Percentiles rank a stretch among this genome's conserved stretches.
Conservation (phyloP, 108 stramenopile species). For the Cyclostephanos tholiformis region DNA sequence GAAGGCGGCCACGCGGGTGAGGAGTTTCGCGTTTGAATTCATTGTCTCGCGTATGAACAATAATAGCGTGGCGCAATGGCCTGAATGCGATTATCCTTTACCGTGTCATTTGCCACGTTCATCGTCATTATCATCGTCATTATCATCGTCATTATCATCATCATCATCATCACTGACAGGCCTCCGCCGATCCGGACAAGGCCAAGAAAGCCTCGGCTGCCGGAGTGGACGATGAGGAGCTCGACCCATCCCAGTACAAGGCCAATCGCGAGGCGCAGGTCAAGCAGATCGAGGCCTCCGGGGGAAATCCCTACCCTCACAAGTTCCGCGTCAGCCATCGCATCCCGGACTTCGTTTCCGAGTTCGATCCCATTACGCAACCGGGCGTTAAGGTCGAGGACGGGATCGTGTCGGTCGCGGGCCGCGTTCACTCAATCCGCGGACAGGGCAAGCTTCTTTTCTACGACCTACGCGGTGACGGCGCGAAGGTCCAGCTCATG, state of each 20-base stretch:
- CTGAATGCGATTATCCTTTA: not conserved
- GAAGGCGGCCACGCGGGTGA: slow-evolving; percentile 37
- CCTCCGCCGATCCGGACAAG: slow-evolving; percentile 37
- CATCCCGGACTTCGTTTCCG: slow-evolving; percentile 87
- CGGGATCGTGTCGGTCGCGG: slow-evolving; percentile 84
- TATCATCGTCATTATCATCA: not conserved
- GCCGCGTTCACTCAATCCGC: slow-evolving; percentile 92
- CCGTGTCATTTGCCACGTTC: not conserved
- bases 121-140: not conserved
- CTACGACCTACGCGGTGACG: slow-evolving; percentile 95
- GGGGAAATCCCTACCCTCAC: slow-evolving; percentile 97
- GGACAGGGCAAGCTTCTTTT: slow-evolving; percentile 97
- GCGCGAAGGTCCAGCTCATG: slow-evolving; percentile 96
- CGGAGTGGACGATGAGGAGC: slow-evolving; percentile 79
- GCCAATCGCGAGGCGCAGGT: slow-evolving; percentile 87
- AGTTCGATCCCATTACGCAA: slow-evolving; percentile 72
- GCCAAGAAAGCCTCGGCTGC: slow-evolving; percentile 54
- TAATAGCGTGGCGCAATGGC: not conserved
- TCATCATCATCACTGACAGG: slow-evolving; percentile 11
- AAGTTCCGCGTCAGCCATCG: slow-evolving; percentile 94
- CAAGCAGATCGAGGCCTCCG: slow-evolving; percentile 79
- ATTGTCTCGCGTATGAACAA: not conserved
- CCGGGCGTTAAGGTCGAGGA: slow-evolving; percentile 77
- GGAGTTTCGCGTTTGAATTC: not conserved
- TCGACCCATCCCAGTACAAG: slow-evolving; percentile 95